Percentiles rank a stretch among this genome's conserved stretches.
phyloP scores from a whole-genome alignment of 1,284 basidiomycete genomes.

The Chalciporus sp. region DNA sequence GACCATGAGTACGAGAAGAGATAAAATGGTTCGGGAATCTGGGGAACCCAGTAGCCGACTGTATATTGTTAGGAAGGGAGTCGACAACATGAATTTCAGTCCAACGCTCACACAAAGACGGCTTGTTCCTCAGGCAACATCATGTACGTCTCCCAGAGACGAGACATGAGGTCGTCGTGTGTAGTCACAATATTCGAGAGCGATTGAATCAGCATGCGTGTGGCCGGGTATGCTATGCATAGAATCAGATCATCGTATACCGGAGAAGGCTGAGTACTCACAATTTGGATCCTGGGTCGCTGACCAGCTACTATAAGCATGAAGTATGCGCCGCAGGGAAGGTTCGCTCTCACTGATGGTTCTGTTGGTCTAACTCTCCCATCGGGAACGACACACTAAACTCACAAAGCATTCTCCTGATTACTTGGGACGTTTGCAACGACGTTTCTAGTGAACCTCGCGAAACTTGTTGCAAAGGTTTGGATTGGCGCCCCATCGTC shows the following conservation, averaged over 20 bases:
- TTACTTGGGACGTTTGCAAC: constrained; percentile 68
- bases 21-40: constrained; percentile 62
- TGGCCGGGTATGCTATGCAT: constrained; percentile 52
- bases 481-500: constrained; percentile 40
- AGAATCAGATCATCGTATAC: not conserved
- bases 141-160: constrained; percentile 67
- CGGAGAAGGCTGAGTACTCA: constrained; percentile 41
- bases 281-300: constrained; percentile 56
- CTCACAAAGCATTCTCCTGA: constrained; percentile 69
- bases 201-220: constrained; percentile 66
- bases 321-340: constrained; percentile 40
- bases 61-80: constrained; percentile 20
- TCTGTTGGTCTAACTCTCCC: constrained; percentile 5
- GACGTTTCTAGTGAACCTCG: constrained; percentile 76
- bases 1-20: constrained; percentile 69
- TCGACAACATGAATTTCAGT: not conserved
- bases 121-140: constrained; percentile 70
- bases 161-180: constrained; percentile 57
- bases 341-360: constrained; percentile 61
- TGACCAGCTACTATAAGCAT: constrained; percentile 71
- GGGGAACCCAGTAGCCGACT: constrained; percentile 76
- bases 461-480: constrained; percentile 50
- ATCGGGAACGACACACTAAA: constrained; percentile 16
- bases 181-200: constrained; percentile 75
- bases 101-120: constrained; percentile 65